Evolutionary conservation across 164 flowering plant genomes (phyloP), one percentile per base, ranked within the genome.

Genomic region (Liquidambar formosana): DNA sequence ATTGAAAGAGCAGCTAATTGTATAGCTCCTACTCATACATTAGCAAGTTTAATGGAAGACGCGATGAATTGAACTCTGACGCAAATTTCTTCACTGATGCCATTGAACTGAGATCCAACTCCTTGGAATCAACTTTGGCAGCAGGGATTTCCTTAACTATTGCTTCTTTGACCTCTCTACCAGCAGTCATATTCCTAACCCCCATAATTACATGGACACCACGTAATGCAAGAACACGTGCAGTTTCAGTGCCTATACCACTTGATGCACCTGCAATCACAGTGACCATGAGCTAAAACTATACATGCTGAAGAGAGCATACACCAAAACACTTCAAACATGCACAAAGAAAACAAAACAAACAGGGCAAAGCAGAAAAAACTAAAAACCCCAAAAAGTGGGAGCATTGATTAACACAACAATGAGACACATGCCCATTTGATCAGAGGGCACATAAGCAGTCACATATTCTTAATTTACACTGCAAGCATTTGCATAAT

Each of bases 151-250:
- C 75, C 61, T 78, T 75, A 26, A 75, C 13, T 10, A 85, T 83
- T 10, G 75, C 28, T 72, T 79, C 82, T 72, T 78, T 74, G 46
- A 73, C 84, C 33, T 75, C 43, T 13, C 43, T 64, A 18, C 81
- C 89, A 43, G 85, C 76, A 57, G 54, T 69, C 78, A 77, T 58
- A 46, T 85, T 81, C 53, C 89, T 78, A 0, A 79, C 77, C 0
- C 54, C 89, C 83, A 85, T 83, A 27, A 81, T 68, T 16, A 83
- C 89, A 76, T 81, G 79, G 18, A 78, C 88, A 28, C 85, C 83
- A 13, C 88, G 85, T 25, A 82, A 33, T 0, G 86, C 84, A 57
- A 82, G 84, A 61, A 82, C 83, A 25, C 88, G 81, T 0, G 88
- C 70, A 8, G 88, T 84, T 61, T 84, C 88, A 9, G 61, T 23